phyloP scores from a whole-genome alignment of 257 asterid genomes.

The Jacaranda mimosifolia region DNA sequence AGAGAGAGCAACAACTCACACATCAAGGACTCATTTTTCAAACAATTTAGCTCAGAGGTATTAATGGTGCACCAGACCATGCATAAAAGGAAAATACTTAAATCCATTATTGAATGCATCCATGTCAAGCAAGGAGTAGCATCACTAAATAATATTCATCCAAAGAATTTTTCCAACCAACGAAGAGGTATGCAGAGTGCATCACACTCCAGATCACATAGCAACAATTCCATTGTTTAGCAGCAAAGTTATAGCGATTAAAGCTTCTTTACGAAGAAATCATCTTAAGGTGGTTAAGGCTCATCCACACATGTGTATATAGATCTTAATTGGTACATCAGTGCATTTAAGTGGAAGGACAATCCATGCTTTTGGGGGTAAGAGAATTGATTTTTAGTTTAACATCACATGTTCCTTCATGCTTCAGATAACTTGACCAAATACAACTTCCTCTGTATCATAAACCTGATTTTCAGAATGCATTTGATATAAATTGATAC shows the following conservation, averaged over 20 bases:
- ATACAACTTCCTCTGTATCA: constrained; percentile 8
- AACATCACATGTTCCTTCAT: constrained; percentile 10
- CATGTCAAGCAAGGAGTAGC: neutral
- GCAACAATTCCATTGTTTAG: constrained; percentile 8
- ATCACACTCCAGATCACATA: constrained; percentile 15
- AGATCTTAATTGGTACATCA: neutral
- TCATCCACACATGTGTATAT: constrained; percentile 13
- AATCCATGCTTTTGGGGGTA: neutral
- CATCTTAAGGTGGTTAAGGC: constrained; percentile 20
- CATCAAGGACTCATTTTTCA: constrained; percentile 1
- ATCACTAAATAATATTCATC: constrained; percentile 2
- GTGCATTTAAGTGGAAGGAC: constrained; percentile 27
- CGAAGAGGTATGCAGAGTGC: neutral
- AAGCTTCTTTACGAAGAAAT: constrained; percentile 3
- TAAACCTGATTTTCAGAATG: neutral
- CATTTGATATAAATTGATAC: constrained; percentile 15
- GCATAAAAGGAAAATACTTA: constrained; percentile 1
- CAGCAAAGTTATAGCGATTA: constrained; percentile 9
- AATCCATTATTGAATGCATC: neutral
- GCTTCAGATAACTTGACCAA: constrained; percentile 16
- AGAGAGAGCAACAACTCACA: constrained; percentile 7
- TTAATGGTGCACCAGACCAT: constrained; percentile 11
- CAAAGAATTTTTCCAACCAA: constrained; percentile 18
- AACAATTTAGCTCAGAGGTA: constrained; percentile 28
- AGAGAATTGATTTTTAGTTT: constrained; percentile 14